phyloP scores from a whole-genome alignment of 2,329 filamentous ascomycete genomes.

The Zymoseptoria crescenta region DNA sequence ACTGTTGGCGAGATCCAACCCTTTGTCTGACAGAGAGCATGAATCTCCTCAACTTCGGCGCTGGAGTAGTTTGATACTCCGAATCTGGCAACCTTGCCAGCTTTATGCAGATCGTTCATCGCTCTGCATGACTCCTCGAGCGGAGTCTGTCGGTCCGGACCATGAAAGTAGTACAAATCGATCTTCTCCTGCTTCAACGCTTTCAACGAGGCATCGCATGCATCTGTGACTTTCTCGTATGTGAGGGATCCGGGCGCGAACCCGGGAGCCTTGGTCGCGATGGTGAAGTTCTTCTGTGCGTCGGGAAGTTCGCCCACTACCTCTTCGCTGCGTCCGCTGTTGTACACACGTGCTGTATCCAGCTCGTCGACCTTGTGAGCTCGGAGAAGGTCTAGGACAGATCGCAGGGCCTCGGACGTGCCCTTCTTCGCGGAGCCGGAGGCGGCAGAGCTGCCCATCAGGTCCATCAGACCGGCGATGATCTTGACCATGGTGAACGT shows the following conservation, averaged over 20 bases:
- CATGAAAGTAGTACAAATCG: slow-evolving; percentile 38
- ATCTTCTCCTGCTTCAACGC: slow-evolving; percentile 25
- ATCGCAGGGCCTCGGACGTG: slow-evolving; percentile 13
- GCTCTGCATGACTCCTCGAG: slow-evolving; percentile 41
- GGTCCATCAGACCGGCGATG: slow-evolving; percentile 18
- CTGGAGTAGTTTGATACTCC: slow-evolving; percentile 42
- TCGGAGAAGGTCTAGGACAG: slow-evolving; percentile 28
- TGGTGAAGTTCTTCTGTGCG: slow-evolving; percentile 16
- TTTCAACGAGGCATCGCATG: slow-evolving; percentile 19
- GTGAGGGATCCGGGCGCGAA: slow-evolving; percentile 20
- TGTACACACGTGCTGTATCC: slow-evolving; percentile 35
- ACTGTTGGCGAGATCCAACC: slow-evolving; percentile 5
- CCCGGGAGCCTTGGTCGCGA: slow-evolving; percentile 26
- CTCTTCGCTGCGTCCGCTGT: slow-evolving; percentile 32
- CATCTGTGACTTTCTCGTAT: slow-evolving; percentile 21
- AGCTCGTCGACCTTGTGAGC: slow-evolving; percentile 28
- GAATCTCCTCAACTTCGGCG: slow-evolving; percentile 29
- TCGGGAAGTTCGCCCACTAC: slow-evolving; percentile 33
- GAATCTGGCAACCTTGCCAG: slow-evolving; percentile 40
- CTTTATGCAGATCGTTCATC: slow-evolving; percentile 39
- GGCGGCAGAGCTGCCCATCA: slow-evolving; percentile 21
- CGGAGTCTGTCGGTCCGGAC: slow-evolving; percentile 39
- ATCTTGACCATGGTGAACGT: slow-evolving; percentile 21
- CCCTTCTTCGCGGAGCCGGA: slow-evolving; percentile 18
- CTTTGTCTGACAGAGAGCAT: slow-evolving; percentile 2